Evolutionary conservation across 2,329 filamentous ascomycete species (phyloP).

Genomic region (Trichoderma sp.): DNA sequence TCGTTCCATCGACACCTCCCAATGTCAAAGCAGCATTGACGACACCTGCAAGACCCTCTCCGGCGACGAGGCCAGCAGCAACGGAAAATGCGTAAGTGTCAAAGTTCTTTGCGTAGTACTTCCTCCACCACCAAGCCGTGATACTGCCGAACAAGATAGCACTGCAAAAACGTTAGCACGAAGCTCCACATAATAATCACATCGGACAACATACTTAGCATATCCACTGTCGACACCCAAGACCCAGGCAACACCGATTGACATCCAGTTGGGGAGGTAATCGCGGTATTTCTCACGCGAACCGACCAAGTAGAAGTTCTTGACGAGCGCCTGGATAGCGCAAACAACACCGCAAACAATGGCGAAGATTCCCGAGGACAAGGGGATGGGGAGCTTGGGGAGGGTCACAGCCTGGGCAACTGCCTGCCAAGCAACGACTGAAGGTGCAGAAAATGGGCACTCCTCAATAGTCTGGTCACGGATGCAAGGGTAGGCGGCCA

Average conservation of each 20-base stretch:
- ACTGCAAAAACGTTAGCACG: background rate
- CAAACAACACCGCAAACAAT: constrained; percentile 53
- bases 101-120: constrained; percentile 47
- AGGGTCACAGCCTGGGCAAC: constrained; percentile 60
- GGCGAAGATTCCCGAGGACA: constrained; percentile 53
- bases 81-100: constrained; percentile 57
- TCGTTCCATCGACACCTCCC: constrained; percentile 31
- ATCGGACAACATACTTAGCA: constrained; percentile 33
- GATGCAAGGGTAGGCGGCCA: constrained; percentile 67
- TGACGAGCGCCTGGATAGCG: constrained; percentile 49
- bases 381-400: constrained; percentile 54
- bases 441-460: constrained; percentile 61
- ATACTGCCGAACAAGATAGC: constrained; percentile 57
- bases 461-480: constrained; percentile 40
- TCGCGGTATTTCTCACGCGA: constrained; percentile 50
- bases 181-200: background rate
- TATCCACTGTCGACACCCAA: constrained; percentile 53
- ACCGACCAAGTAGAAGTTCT: constrained; percentile 54
- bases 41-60: constrained; percentile 61
- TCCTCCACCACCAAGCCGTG: constrained; percentile 53
- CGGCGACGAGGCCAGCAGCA: constrained; percentile 60
- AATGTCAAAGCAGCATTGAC: constrained; percentile 51
- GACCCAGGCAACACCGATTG: constrained; percentile 58
- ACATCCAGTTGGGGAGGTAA: constrained; percentile 64
- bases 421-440: constrained; percentile 63